Base-by-base conservation (phyloP, 208 protist species). In the Zelonia costaricensis region DNA sequence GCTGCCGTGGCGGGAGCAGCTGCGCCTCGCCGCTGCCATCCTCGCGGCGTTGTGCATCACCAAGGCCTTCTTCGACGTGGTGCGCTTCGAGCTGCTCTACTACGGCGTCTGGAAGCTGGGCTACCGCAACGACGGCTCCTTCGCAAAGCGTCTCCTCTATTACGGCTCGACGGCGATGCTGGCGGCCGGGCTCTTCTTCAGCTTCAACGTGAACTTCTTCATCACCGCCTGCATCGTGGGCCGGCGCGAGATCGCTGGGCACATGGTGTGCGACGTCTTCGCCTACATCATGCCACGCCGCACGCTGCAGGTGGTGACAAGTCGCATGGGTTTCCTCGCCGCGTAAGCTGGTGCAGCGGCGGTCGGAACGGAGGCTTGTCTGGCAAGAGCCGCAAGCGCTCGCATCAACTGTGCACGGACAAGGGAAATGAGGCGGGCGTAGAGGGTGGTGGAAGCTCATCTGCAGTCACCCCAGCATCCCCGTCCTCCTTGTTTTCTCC, bases 31-130 rank as follows among this genome's bases (percentile, higher is more conserved):
- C 20, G 33, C 47, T 8, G 68, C 74, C 30, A 46, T 76, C 22
- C 27, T 73, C 10, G 28, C 36, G 10, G 74, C 74, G 0, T 28
- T 76, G 5, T 46, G n/a, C 18, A 59, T 65, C 2, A 80, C 74
- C n/a, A 76, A 76, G 38, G 22, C 38, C 6, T 36, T 66, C 51
- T 76, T 64, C 45, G 63, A 73, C 30, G 54, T 54, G 42, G 30
- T 60, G 40, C 63, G 69, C 28, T 80, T 76, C 46, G 74, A 80
- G 43, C 63, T 75, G 40, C 53, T 76, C 20, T 80, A 80, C 59
- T 70, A 80, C 43, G 57, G 63, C 12, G 22, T 80, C 4, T 80
- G 74, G 74, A 75, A 80, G 53, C 22, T 62, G 4, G 47, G 61
- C 25, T 76, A 69, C 61, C 56, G 61, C 38, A 48, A 72, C 42